These are phyloP conservation scores for Megacollybia marginata DNA, from an alignment of 768 basidiomycete species.

Conservation along the genomic window DNA sequence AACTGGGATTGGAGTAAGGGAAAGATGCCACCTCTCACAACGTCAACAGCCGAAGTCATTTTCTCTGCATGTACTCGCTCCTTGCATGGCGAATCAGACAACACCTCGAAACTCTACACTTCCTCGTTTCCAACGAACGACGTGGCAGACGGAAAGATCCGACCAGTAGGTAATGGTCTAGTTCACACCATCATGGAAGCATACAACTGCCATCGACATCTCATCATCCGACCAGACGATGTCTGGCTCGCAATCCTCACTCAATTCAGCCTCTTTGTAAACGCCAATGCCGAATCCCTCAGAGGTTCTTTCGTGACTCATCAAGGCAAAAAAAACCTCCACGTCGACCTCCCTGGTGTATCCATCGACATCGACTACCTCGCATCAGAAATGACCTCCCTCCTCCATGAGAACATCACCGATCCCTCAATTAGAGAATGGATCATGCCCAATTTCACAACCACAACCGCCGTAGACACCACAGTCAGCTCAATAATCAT, in stretches of 20 bases:
- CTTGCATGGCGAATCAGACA: too few relatives aligned
- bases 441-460: conserved; percentile 36
- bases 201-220: conserved; percentile 19
- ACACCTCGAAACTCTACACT: too few relatives aligned
- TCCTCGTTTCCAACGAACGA: too few relatives aligned
- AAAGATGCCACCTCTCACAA: too few relatives aligned
- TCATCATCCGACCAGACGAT: conserved; percentile 34
- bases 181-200: conserved; percentile 16
- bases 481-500: conserved; percentile 30
- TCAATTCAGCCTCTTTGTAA: conserved; percentile 30
- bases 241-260: conserved; percentile 26
- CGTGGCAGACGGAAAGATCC: too few relatives aligned
- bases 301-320: conserved; percentile 23
- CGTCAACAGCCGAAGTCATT: too few relatives aligned
- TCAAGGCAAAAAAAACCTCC: conserved; percentile 14
- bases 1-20: too few relatives aligned
- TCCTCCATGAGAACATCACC: conserved; percentile 20
- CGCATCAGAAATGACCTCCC: conserved; percentile 13
- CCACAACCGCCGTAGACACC: conserved; percentile 32
- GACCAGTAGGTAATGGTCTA: conserved; percentile 8
- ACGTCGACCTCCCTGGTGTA: conserved; percentile 8
- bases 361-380: conserved; percentile 17
- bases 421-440: conserved; percentile 27
- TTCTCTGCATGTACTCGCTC: too few relatives aligned
- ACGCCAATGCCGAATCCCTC: conserved; percentile 25